phyloP scores from a whole-genome alignment of 805 yeast species.

The Starmera caribaea region DNA sequence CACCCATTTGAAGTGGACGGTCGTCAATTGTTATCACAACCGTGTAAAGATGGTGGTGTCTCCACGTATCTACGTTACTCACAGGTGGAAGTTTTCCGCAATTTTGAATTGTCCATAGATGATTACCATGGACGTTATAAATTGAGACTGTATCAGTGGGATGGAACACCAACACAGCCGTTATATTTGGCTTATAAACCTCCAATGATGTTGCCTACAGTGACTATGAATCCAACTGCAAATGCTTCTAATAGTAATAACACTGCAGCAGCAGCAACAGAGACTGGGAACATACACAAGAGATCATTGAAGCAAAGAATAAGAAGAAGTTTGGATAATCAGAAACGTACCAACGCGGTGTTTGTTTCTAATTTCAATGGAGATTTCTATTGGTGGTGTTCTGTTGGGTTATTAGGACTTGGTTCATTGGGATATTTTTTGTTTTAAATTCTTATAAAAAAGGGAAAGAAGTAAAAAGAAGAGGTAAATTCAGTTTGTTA shows the following conservation, averaged over 20 bases:
- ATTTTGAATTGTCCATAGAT: conserved; percentile 55
- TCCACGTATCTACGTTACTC: conserved; percentile 65
- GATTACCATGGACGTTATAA: conserved; percentile 77
- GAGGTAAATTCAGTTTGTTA: too few relatives aligned
- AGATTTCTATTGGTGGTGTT: conserved; percentile 48
- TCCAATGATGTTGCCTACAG: conserved; percentile 93
- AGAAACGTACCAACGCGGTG: conserved; percentile 67
- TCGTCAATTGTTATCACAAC: conserved; percentile 80
- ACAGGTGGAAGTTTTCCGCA: conserved; percentile 51
- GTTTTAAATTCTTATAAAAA: conserved; percentile 4
- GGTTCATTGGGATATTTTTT: conserved; percentile 23
- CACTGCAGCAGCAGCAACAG: conserved; percentile 22
- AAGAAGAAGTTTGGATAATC: conserved; percentile 71
- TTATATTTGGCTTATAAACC: conserved; percentile 88
- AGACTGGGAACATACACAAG: conserved; percentile 21
- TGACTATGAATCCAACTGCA: conserved; percentile 79
- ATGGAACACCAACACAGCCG: conserved; percentile 79
- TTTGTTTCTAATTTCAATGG: conserved; percentile 27
- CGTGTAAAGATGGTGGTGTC: conserved; percentile 57
- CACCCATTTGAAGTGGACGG: conserved; percentile 84
- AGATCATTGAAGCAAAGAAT: conserved; percentile 34
- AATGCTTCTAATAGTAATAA: conserved; percentile 21
- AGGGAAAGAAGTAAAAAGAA: neutral
- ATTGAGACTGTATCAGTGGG: conserved; percentile 64
- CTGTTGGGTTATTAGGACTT: conserved; percentile 32